phyloP scores from a whole-genome alignment of 495 filamentous ascomycete genomes.

The Trichoderma parareesei region DNA sequence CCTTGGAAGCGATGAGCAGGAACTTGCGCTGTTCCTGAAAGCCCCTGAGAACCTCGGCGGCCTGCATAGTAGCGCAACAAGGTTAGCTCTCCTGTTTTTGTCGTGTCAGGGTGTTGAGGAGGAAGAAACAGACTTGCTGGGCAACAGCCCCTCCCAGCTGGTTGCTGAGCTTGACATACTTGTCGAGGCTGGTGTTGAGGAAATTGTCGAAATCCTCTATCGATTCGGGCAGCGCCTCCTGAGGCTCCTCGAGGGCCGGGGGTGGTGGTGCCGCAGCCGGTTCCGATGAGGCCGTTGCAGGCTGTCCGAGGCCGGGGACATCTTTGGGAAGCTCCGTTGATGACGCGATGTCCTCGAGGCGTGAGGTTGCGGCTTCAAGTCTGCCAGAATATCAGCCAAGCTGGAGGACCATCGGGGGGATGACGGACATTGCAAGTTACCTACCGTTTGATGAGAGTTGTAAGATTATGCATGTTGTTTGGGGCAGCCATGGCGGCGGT shows the following conservation, averaged over 20 bases:
- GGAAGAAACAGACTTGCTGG: constrained; percentile 55
- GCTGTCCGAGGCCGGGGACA: constrained; percentile 24
- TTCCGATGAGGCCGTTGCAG: constrained; percentile 24
- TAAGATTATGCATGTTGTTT: constrained; percentile 87
- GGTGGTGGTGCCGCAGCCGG: constrained; percentile 19
- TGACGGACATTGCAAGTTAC: not conserved
- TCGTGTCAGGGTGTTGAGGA: not conserved
- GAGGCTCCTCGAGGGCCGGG: constrained; percentile 37
- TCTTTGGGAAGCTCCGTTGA: constrained; percentile 51
- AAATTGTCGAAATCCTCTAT: constrained; percentile 82
- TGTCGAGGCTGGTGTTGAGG: constrained; percentile 64
- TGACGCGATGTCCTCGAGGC: constrained; percentile 90
- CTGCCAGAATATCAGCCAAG: constrained; percentile 38
- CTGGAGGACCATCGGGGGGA: not conserved
- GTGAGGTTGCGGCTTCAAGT: constrained; percentile 93
- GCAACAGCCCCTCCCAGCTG: constrained; percentile 69
- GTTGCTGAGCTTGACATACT: constrained; percentile 69
- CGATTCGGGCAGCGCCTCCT: constrained; percentile 60
- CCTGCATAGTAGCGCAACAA: constrained; percentile 14
- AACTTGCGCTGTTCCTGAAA: constrained; percentile 83
- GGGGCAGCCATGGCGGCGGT: constrained; percentile 38
- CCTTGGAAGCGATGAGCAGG: constrained; percentile 78
- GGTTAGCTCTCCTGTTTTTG: not conserved
- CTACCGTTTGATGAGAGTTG: constrained; percentile 96
- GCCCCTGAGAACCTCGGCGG: constrained; percentile 33